Percentiles rank a stretch among this genome's conserved stretches.
Conservation (phyloP, 371 early-diverging fungal species). For the Circinella umbellata region DNA sequence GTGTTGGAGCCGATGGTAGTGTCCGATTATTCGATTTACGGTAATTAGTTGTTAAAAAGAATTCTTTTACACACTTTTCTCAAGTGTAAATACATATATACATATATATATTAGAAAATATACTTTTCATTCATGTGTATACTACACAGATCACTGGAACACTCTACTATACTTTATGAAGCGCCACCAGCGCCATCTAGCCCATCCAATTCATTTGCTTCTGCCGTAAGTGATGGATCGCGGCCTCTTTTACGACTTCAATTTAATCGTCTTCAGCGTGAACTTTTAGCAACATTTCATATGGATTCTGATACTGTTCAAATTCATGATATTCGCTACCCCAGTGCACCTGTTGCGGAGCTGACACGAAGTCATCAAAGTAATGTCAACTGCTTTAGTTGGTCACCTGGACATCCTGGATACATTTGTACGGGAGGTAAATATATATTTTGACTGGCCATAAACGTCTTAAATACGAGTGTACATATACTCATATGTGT, state of each 20-base stretch:
- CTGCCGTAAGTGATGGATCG: slow-evolving; percentile 32
- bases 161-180: slow-evolving; percentile 97
- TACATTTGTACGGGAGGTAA: slow-evolving; percentile 76
- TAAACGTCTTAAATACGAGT: too few species aligned
- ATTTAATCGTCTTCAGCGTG: slow-evolving; percentile 85
- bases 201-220: slow-evolving; percentile 30
- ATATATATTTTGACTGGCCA: background rate
- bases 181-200: slow-evolving; percentile 64
- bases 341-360: slow-evolving; percentile 81
- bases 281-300: slow-evolving; percentile 87
- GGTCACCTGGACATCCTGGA: slow-evolving; percentile 72
- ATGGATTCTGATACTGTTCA: slow-evolving; percentile 75
- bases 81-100: background rate
- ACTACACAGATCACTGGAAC: slow-evolving; percentile 72
- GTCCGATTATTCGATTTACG: slow-evolving; percentile 97
- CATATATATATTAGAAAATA: background rate
- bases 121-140: slow-evolving; percentile 13
- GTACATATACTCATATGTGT: too few species aligned
- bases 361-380: slow-evolving; percentile 72
- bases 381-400: slow-evolving; percentile 68
- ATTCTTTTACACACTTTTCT: background rate
- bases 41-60: slow-evolving; percentile 26
- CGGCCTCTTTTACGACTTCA: slow-evolving; percentile 81
- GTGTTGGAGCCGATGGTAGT: slow-evolving; percentile 96
- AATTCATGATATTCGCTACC: slow-evolving; percentile 88